Evolutionary conservation across 345 rosid species (phyloP).

Genomic region (Salix suchowensis): DNA sequence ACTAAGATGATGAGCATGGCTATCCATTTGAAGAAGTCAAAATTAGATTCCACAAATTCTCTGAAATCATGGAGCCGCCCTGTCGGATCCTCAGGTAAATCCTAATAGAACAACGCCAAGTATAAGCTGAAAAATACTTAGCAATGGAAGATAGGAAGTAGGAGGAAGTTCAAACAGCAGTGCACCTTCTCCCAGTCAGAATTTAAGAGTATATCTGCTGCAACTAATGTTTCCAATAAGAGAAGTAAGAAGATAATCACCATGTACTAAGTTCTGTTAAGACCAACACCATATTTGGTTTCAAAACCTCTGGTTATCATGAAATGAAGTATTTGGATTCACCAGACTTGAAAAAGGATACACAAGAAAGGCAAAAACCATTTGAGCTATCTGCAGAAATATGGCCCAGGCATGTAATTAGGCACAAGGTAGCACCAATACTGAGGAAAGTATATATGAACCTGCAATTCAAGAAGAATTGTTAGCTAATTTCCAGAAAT

Average conservation of each 20-base stretch:
- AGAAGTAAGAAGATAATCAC: constrained; percentile 34
- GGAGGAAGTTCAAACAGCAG: neutral
- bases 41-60: constrained; percentile 44
- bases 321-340: neutral
- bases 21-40: constrained; percentile 41
- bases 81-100: constrained; percentile 57
- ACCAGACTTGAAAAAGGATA: constrained; percentile 37
- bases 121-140: neutral
- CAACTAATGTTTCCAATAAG: constrained; percentile 32
- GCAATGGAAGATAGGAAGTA: neutral
- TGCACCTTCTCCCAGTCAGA: constrained; percentile 52
- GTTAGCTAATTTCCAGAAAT: neutral
- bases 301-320: neutral
- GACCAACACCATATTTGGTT: constrained; percentile 10
- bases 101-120: constrained; percentile 20
- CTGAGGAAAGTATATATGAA: constrained; percentile 41
- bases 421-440: constrained; percentile 38
- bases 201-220: constrained; percentile 46
- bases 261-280: constrained; percentile 31
- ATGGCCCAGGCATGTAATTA: constrained; percentile 48
- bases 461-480: constrained; percentile 34
- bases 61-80: constrained; percentile 47
- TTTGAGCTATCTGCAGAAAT: constrained; percentile 45
- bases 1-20: constrained; percentile 29
- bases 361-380: constrained; percentile 47